Evolutionary conservation across 768 basidiomycete genomes (phyloP).

Genomic region (Leccinum barrowsii): DNA sequence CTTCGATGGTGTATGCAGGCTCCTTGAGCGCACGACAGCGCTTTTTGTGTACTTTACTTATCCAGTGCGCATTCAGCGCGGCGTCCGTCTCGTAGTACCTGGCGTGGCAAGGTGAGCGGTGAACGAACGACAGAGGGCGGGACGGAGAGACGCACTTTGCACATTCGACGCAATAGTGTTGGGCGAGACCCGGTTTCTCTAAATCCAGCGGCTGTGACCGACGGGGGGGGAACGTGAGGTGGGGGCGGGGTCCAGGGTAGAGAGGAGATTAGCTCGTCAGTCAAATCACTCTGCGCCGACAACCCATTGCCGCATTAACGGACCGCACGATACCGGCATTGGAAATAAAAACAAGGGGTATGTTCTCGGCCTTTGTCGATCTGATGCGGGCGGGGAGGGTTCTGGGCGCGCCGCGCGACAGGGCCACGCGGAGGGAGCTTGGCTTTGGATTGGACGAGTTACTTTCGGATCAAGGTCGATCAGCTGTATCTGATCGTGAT

Average conservation of each 20-base stretch:
- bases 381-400: background rate
- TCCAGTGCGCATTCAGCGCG: slow-evolving; percentile 81
- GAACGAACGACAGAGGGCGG: too few relatives aligned
- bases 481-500: slow-evolving; percentile 91
- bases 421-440: slow-evolving; percentile 18
- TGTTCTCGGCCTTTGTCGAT: slow-evolving; percentile 9
- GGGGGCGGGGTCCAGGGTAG: slow-evolving; percentile 17
- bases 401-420: slow-evolving; percentile 2
- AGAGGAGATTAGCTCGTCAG: slow-evolving; percentile 12
- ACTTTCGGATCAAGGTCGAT: slow-evolving; percentile 86
- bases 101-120: background rate
- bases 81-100: slow-evolving; percentile 84
- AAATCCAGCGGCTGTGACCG: slow-evolving; percentile 76
- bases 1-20: slow-evolving; percentile 91
- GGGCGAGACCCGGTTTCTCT: slow-evolving; percentile 86
- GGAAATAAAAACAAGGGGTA: background rate
- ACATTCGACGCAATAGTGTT: slow-evolving; percentile 97
- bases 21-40: slow-evolving; percentile 79
- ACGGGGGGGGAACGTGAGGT: background rate
- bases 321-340: background rate
- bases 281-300: slow-evolving; percentile 1
- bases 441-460: slow-evolving; percentile 14
- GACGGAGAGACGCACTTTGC: slow-evolving; percentile 58
- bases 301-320: slow-evolving; percentile 2
- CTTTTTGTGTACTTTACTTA: slow-evolving; percentile 87